Conservation (phyloP, 306 rosid species). For the Delonix regia region DNA sequence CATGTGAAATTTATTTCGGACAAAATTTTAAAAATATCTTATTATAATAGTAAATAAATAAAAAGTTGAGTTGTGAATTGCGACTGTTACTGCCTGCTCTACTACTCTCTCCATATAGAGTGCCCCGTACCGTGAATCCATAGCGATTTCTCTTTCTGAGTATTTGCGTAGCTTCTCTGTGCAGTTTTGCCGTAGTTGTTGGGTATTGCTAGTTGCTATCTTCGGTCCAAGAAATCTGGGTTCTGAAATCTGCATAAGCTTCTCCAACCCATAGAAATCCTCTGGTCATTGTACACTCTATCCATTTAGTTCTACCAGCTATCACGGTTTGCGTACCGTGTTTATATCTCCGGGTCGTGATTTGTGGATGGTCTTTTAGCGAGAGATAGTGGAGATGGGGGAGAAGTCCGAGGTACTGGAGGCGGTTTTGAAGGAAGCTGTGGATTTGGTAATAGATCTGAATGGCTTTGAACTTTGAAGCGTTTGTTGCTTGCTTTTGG, state of each 20-base stretch:
- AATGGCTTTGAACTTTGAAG: conserved; percentile 34
- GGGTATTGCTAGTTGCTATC: conserved; percentile 32
- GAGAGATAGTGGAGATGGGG: conserved; percentile 48
- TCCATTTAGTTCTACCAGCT: neutral
- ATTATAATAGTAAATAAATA: neutral
- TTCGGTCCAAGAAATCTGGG: conserved; percentile 7
- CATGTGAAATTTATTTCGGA: neutral
- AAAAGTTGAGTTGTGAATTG: neutral
- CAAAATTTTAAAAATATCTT: neutral
- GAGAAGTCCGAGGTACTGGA: conserved; percentile 80
- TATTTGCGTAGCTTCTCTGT: conserved; percentile 2
- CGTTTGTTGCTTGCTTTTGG: neutral
- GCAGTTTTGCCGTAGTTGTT: conserved; percentile 31
- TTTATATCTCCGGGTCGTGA: conserved; percentile 23
- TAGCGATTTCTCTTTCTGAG: conserved; percentile 40
- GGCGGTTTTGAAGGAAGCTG: conserved; percentile 80
- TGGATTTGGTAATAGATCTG: conserved; percentile 85
- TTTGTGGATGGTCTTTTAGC: conserved; percentile 47
- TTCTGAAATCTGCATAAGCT: conserved; percentile 24
- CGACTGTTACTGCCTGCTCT: neutral
- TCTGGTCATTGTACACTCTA: conserved; percentile 8
- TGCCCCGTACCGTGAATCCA: neutral
- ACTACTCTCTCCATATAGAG: neutral
- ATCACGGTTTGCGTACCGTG: conserved; percentile 18
- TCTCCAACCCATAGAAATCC: conserved; percentile 10